Conservation (phyloP, 441 rosid genomes). For the Pelargonium myrrhifolium region DNA sequence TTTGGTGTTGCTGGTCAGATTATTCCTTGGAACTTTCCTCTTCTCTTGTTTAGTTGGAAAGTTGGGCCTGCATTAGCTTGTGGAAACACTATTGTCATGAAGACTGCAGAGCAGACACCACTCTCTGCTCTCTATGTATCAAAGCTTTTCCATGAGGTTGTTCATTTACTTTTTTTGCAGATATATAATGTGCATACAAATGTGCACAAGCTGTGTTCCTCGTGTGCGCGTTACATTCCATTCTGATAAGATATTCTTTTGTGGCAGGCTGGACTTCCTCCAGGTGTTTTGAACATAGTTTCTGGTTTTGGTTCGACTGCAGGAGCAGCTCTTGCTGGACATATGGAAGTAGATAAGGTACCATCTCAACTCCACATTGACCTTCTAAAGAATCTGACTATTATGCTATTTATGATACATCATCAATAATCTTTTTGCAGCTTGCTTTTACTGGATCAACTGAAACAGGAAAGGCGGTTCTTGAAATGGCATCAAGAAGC, state of each 20-base stretch:
- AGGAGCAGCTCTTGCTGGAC: conserved; percentile 82
- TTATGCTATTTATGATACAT: no score
- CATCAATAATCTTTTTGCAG: conserved; percentile 23
- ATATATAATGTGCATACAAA: no score
- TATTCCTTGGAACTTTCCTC: conserved; percentile 61
- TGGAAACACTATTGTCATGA: conserved; percentile 55
- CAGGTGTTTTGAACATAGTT: conserved; percentile 78
- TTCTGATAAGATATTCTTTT: not conserved
- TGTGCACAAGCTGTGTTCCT: no score
- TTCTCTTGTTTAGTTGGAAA: conserved; percentile 46
- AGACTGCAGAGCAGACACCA: conserved; percentile 67
- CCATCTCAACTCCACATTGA: no score
- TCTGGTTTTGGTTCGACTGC: conserved; percentile 83
- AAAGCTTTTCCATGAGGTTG: conserved; percentile 44
- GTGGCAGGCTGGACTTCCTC: conserved; percentile 83
- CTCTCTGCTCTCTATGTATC: conserved; percentile 45
- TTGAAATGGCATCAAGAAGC: conserved; percentile 64
- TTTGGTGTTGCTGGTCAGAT: conserved; percentile 71
- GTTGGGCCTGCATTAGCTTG: conserved; percentile 60
- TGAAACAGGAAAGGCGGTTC: conserved; percentile 53
- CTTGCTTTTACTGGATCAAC: conserved; percentile 78
- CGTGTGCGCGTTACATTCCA: no score
- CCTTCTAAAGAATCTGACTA: no score
- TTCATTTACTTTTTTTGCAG: no score
- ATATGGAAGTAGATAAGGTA: conserved; percentile 95